Percentiles rank a stretch among this genome's conserved stretches.
These are phyloP conservation scores for Neopestalotiopsis clavispora DNA, from an alignment of 2,329 filamentous ascomycete species.

Conservation along the genomic window DNA sequence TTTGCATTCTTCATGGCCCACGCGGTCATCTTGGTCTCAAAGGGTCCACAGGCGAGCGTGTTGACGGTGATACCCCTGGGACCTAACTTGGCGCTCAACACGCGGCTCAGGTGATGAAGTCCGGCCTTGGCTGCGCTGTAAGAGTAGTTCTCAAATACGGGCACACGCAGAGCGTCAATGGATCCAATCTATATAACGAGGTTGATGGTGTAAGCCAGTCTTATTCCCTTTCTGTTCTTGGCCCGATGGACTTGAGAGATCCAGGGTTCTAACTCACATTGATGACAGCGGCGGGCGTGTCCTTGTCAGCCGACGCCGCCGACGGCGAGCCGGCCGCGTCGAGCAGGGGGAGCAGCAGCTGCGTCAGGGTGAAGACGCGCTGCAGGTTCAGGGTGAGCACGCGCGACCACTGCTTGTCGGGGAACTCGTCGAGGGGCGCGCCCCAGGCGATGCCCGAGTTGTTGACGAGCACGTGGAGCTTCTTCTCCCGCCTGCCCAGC, in stretches of 20 bases:
- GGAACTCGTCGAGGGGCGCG: constrained; percentile 62
- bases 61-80: constrained; percentile 67
- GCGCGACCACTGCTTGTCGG: constrained; percentile 61
- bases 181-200: constrained; percentile 52
- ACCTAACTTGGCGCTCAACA: constrained; percentile 65
- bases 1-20: constrained; percentile 60
- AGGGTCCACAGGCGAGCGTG: constrained; percentile 74
- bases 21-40: constrained; percentile 72
- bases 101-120: constrained; percentile 65
- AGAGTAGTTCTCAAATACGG: constrained; percentile 61
- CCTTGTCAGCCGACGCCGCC: constrained; percentile 32
- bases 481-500: constrained; percentile 52
- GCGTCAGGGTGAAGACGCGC: constrained; percentile 70
- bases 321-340: constrained; percentile 48
- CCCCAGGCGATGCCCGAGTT: constrained; percentile 72
- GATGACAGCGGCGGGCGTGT: constrained; percentile 60
- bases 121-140: constrained; percentile 68
- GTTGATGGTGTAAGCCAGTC: background rate
- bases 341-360: constrained; percentile 63
- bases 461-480: constrained; percentile 68
- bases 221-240: no score
- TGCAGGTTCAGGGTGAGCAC: constrained; percentile 70
- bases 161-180: constrained; percentile 66
- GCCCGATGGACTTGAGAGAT: no score
- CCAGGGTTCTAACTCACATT: constrained; percentile 42